phyloP scores from a whole-genome alignment of 768 basidiomycete species.

The Leccinellum albellum region DNA sequence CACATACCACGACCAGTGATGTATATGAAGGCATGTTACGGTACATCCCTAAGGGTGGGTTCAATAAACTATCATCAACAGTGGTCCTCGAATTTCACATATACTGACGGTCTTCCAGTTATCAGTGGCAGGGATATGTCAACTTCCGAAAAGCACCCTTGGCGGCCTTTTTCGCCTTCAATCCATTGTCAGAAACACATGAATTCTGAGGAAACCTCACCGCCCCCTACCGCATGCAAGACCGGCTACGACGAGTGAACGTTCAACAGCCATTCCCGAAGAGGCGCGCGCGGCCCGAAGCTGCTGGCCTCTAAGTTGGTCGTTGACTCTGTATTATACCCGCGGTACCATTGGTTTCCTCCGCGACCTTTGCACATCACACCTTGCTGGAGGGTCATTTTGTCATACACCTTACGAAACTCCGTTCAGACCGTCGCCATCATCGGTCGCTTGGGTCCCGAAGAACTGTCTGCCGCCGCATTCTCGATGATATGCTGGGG shows the following conservation, averaged over 20 bases:
- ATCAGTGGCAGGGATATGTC: too few relatives aligned
- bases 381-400: conserved; percentile 45
- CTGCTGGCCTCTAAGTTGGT: conserved; percentile 49
- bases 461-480: conserved; percentile 67
- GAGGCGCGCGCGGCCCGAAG: conserved; percentile 26
- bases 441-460: conserved; percentile 62
- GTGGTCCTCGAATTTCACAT: too few relatives aligned
- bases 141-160: too few relatives aligned
- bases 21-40: too few relatives aligned
- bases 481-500: conserved; percentile 74
- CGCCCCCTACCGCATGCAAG: conserved; percentile 16
- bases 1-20: too few relatives aligned
- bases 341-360: too few relatives aligned
- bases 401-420: conserved; percentile 71
- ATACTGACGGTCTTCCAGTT: too few relatives aligned
- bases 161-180: conserved; percentile 8
- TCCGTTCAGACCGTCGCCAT: conserved; percentile 70
- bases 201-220: conserved; percentile 28
- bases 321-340: conserved; percentile 58
- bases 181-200: conserved; percentile 12
- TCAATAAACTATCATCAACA: too few relatives aligned
- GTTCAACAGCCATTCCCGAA: conserved; percentile 18
- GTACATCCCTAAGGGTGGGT: too few relatives aligned
- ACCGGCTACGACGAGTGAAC: conserved; percentile 4
- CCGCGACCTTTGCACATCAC: conserved; percentile 7